Evolutionary conservation across 148 eudicot genomes (phyloP), one percentile per base, ranked within the genome.

Genomic region (Drosera capensis): DNA sequence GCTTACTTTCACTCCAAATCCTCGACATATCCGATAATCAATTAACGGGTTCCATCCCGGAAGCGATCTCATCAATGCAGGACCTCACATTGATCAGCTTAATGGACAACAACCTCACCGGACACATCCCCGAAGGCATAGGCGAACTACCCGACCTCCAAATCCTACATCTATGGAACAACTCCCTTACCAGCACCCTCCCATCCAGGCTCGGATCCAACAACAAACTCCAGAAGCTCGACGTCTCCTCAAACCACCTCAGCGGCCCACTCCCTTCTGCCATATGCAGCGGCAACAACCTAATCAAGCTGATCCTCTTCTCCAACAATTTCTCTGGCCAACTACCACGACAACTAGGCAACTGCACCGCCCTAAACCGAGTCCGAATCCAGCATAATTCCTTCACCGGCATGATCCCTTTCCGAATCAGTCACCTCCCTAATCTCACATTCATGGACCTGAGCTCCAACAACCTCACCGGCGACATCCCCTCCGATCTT

Each of bases 231-330:
- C 71, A 51, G 31, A 65, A 51, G 40, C 62, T 90, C 35, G 99
- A 90, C 31, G 95, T 90, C 7, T 85, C 95, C 1, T 65, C 99
- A 4, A 90, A 90, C 48, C 58, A 26, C 0, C 62, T 90, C 2
- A 23, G 74, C 20, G 99, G 99, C 42, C 48, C 77, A 1, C 40
- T 90, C 37, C 99, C 99, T 2, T 58, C 62, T 11, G 34, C 63
- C 21, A 63, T 90, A 5, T 90, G 99, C 52, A 49, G 55, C 24
- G 72, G 82, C 1, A 78, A 85, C 60, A 57, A 57, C 45, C 54
- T 90, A 0, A 52, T 41, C 7, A 90, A 67, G 50, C 76, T 90
- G 17, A 45, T 78, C 3, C 72, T 90, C 16, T 90, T 90, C 57
- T 59, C 72, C 1, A 90, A 90, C 48, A 25, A 23, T 8, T 76